Percentiles rank a stretch among this genome's conserved stretches.
Conservation (phyloP, 768 basidiomycete species). For the Calvatia gigantea region DNA sequence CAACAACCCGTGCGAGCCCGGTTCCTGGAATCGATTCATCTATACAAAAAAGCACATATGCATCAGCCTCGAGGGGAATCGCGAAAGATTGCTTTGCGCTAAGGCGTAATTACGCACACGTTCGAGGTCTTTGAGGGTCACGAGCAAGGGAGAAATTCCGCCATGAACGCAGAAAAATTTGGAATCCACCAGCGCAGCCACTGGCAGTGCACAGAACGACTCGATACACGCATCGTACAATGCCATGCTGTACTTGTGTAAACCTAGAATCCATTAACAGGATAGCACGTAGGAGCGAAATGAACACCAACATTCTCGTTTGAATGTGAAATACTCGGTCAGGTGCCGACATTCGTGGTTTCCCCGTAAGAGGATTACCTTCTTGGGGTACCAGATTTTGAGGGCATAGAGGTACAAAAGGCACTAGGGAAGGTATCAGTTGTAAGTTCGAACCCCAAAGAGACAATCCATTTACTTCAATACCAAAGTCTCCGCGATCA, state of each 20-base stretch:
- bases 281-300: neutral
- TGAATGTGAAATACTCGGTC: conserved; percentile 98
- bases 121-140: conserved; percentile 64
- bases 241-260: conserved; percentile 82
- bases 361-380: conserved; percentile 81
- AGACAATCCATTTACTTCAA: conserved; percentile 36
- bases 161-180: conserved; percentile 99
- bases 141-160: conserved; percentile 85
- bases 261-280: conserved; percentile 40
- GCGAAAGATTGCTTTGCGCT: too few relatives aligned
- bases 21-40: conserved; percentile 93
- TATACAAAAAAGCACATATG: conserved; percentile 23
- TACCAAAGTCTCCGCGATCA: conserved; percentile 91
- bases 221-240: conserved; percentile 93
- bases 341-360: conserved; percentile 98
- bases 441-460: neutral
- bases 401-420: conserved; percentile 89
- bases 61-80: neutral
- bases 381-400: conserved; percentile 86
- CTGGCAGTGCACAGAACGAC: conserved; percentile 86
- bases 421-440: conserved; percentile 44
- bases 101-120: conserved; percentile 11
- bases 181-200: conserved; percentile 89
- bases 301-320: conserved; percentile 78
- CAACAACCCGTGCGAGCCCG: conserved; percentile 85